Evolutionary conservation across 225 moss, liverwort and hornwort genomes (phyloP).

Genomic region (Antitrichia curtipendula): DNA sequence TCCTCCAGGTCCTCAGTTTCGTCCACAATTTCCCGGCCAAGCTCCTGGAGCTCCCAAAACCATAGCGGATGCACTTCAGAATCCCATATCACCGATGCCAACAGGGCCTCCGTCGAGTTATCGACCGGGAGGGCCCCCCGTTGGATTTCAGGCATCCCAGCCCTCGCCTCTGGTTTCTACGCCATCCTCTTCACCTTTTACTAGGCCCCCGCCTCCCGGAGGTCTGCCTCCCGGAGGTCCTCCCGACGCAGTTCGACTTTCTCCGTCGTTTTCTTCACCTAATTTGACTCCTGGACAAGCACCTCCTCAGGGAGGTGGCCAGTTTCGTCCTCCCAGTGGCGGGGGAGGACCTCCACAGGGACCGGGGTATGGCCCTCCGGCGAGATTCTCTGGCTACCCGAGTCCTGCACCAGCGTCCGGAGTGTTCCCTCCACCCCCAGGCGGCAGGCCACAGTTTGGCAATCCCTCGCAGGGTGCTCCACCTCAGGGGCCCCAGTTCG

Average conservation of each 20-base stretch:
- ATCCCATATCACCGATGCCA: conserved; percentile 29
- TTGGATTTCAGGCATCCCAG: conserved; percentile 28
- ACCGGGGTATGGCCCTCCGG: conserved; percentile 10
- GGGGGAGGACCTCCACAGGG: conserved; percentile 12
- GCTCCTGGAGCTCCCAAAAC: conserved; percentile 7
- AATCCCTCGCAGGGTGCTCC: conserved; percentile 7
- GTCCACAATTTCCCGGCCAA: conserved; percentile 8
- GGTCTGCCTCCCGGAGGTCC: conserved; percentile 16
- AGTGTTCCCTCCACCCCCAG: conserved; percentile 23
- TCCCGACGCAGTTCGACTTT: neutral
- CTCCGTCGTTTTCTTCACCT: neutral
- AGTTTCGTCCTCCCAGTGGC: conserved; percentile 2
- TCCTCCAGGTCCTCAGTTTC: conserved; percentile 28
- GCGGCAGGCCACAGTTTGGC: conserved; percentile 9
- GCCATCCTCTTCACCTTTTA: neutral
- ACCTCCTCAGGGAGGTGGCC: neutral
- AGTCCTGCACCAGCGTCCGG: conserved; percentile 14
- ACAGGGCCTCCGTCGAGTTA: conserved; percentile 13
- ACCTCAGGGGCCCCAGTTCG: conserved; percentile 18
- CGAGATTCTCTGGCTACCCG: conserved; percentile 1
- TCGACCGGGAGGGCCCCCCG: conserved; percentile 10
- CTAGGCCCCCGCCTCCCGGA: conserved; percentile 10
- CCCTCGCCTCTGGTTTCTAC: neutral
- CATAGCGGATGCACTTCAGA: conserved; percentile 31
- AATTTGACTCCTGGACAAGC: conserved; percentile 7